Conservation (phyloP, 768 basidiomycete genomes). For the Suillus sp. region DNA sequence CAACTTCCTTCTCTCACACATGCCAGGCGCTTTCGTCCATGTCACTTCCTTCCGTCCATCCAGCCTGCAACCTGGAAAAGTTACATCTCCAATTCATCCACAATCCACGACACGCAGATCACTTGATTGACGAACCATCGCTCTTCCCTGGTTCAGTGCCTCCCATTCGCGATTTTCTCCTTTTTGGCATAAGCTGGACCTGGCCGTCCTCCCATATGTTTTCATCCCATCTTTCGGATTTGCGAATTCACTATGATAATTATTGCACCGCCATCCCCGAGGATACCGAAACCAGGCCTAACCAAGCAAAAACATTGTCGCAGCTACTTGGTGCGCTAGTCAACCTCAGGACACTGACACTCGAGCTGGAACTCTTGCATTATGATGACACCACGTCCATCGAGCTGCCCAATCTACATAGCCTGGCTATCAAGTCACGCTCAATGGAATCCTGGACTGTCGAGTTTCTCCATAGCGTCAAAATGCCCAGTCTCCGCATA, state of each 20-base stretch:
- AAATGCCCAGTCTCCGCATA: background rate
- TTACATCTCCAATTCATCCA: background rate
- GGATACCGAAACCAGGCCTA: background rate
- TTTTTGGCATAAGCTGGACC: background rate
- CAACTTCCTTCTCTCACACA: background rate
- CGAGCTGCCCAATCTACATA: background rate
- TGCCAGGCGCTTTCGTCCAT: background rate
- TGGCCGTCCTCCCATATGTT: background rate
- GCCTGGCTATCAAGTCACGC: background rate
- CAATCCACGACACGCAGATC: background rate
- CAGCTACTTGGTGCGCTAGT: background rate
- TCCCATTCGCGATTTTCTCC: conserved; percentile 1
- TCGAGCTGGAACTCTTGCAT: background rate
- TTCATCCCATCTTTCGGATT: conserved; percentile 18
- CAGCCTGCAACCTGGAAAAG: background rate
- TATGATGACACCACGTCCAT: background rate
- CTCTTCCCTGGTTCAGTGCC: background rate
- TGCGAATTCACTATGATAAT: conserved; percentile 4
- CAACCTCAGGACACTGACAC: background rate
- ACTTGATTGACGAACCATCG: too few relatives aligned
- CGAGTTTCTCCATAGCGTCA: background rate
- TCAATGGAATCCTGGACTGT: background rate
- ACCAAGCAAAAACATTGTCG: background rate
- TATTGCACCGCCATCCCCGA: background rate
- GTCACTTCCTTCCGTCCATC: background rate